phyloP scores from a whole-genome alignment of 1,284 basidiomycete genomes.

The Schizophyllum commune region DNA sequence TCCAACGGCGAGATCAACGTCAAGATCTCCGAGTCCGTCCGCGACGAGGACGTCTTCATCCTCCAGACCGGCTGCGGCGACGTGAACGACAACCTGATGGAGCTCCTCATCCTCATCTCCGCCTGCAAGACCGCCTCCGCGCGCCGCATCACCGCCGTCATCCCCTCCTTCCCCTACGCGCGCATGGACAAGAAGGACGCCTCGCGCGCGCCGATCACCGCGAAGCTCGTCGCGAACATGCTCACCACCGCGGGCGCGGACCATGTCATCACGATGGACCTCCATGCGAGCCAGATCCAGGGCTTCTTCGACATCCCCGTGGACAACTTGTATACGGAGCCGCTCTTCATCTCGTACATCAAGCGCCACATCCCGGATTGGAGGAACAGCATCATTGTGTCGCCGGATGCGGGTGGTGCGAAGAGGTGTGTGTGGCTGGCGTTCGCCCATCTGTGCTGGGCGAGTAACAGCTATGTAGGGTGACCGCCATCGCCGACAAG shows the following conservation, averaged over 20 bases:
- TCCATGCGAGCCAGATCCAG: conserved; percentile 98
- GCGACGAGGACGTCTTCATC: conserved; percentile 98
- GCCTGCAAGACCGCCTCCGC: conserved; percentile 98
- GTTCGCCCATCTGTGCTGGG: too few species aligned
- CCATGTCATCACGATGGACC: conserved; percentile 98
- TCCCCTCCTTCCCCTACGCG: conserved; percentile 96
- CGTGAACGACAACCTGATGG: conserved; percentile 84
- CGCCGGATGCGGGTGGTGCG: conserved; percentile 95
- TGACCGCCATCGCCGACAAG: conserved; percentile 92
- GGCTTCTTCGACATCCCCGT: conserved; percentile 99
- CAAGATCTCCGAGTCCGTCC: conserved; percentile 89
- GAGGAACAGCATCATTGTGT: conserved; percentile 89
- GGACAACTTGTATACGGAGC: conserved; percentile 92
- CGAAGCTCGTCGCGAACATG: conserved; percentile 98
- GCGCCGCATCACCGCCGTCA: conserved; percentile 94
- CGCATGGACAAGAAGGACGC: conserved; percentile 99
- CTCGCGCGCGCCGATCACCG: conserved; percentile 93
- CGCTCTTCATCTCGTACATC: conserved; percentile 85
- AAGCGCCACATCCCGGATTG: conserved; percentile 83
- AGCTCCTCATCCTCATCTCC: conserved; percentile 83
- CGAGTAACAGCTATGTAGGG: too few species aligned
- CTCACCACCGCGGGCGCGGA: conserved; percentile 94
- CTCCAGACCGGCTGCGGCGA: conserved; percentile 79
- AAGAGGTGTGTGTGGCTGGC: conserved; percentile 65
- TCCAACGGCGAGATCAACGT: conserved; percentile 93